Conservation (phyloP, 2,329 filamentous ascomycete species). For the Acrodontium crateriforme region DNA sequence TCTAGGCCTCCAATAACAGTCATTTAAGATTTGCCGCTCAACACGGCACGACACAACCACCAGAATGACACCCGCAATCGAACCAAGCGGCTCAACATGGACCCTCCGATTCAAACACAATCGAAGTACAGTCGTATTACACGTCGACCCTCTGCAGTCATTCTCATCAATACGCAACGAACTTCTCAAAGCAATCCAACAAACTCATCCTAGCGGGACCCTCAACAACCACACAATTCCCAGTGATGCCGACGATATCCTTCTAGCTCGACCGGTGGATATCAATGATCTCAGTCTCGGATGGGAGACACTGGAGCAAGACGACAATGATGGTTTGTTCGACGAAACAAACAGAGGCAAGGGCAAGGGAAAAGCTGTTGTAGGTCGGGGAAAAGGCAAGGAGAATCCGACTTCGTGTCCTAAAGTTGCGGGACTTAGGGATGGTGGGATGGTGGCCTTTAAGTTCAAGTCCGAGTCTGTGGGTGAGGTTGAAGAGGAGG, state of each 20-base stretch:
- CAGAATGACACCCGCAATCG: slow-evolving; percentile 11
- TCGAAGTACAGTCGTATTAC: slow-evolving; percentile 33
- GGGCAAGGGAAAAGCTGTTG: slow-evolving; percentile 25
- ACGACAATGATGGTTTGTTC: slow-evolving; percentile 12
- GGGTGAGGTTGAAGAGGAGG: slow-evolving; percentile 7
- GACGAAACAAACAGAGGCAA: slow-evolving; percentile 22
- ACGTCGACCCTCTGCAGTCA: slow-evolving; percentile 29
- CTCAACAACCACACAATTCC: slow-evolving; percentile 26
- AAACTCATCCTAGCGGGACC: slow-evolving; percentile 24
- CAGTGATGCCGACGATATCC: slow-evolving; percentile 23
- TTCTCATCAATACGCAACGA: slow-evolving; percentile 27
- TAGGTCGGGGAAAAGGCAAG: slow-evolving; percentile 14
- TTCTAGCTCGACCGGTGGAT: slow-evolving; percentile 29
- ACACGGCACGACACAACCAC: no score
- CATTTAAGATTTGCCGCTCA: no score
- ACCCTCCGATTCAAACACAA: slow-evolving; percentile 35
- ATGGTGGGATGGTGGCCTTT: slow-evolving; percentile 22
- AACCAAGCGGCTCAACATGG: slow-evolving; percentile 19
- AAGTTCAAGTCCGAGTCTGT: slow-evolving; percentile 14
- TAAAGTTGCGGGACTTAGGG: slow-evolving; percentile 20
- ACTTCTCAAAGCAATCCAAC: slow-evolving; percentile 28
- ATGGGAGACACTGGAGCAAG: slow-evolving; percentile 23
- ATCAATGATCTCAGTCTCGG: slow-evolving; percentile 26
- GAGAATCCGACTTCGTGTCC: slow-evolving; percentile 24
- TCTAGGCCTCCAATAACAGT: no score